Percentiles rank a stretch among this genome's conserved stretches.
phyloP scores from a whole-genome alignment of 2,329 filamentous ascomycete genomes.

The Rhynchosporium agropyri region DNA sequence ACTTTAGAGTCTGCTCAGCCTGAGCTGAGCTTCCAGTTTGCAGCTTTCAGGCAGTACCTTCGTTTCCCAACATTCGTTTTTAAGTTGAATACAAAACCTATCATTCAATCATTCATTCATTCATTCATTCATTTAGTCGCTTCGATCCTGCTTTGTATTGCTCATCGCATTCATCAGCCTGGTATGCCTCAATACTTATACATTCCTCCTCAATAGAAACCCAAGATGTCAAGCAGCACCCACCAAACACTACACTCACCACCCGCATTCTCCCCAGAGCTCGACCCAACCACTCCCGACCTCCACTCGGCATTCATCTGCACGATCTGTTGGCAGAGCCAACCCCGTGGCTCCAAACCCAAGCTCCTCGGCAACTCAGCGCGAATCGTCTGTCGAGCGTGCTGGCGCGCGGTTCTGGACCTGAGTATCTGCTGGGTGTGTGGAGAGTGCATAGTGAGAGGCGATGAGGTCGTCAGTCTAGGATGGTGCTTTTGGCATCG shows the following conservation, averaged over 20 bases:
- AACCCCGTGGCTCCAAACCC: conserved; percentile 42
- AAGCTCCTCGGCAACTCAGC: conserved; percentile 49
- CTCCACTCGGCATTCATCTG: conserved; percentile 50
- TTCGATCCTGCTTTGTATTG: background rate
- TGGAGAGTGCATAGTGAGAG: conserved; percentile 56
- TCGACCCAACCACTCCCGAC: background rate
- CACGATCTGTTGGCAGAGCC: conserved; percentile 56
- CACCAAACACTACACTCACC: background rate
- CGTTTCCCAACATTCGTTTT: conserved; percentile 12
- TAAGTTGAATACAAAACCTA: background rate
- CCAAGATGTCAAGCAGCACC: conserved; percentile 1
- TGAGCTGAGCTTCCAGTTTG: background rate
- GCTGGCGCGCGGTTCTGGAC: conserved; percentile 52
- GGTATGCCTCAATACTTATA: background rate
- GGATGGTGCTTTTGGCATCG: conserved; percentile 64
- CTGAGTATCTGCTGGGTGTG: conserved; percentile 62
- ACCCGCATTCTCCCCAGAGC: background rate
- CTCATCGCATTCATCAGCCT: background rate
- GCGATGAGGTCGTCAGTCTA: conserved; percentile 58
- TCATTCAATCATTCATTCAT: background rate
- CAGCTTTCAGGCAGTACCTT: conserved; percentile 15
- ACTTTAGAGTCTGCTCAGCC: conserved; percentile 8
- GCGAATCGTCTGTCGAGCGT: conserved; percentile 53
- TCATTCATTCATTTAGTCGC: background rate
- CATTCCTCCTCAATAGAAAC: background rate